phyloP scores from a whole-genome alignment of 192 early-diverging fungal species.

The Coemansia sp. region DNA sequence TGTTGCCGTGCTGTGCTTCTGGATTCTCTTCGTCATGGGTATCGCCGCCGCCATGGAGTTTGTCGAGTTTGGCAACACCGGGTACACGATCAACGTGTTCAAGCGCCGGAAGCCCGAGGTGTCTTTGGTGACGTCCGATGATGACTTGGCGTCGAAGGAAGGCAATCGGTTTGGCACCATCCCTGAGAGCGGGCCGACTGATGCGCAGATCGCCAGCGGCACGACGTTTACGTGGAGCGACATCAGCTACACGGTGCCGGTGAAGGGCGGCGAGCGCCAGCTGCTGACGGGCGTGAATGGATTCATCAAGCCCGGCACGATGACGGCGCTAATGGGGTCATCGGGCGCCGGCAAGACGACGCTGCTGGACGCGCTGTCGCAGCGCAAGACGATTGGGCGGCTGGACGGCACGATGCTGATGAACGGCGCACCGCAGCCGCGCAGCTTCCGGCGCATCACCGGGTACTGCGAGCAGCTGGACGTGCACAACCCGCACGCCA shows the following conservation, averaged over 20 bases:
- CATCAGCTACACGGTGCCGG: constrained; percentile 58
- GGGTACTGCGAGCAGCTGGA: constrained; percentile 88
- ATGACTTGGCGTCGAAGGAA: constrained; percentile 21
- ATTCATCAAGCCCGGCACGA: constrained; percentile 71
- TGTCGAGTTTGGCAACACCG: constrained; percentile 60
- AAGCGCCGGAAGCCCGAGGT: constrained; percentile 45
- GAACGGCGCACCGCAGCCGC: constrained; percentile 55
- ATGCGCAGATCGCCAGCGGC: constrained; percentile 53
- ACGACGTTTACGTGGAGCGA: constrained; percentile 69
- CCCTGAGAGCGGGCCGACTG: constrained; percentile 24
- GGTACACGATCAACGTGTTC: constrained; percentile 56
- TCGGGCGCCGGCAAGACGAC: constrained; percentile 75
- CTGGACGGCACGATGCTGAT: constrained; percentile 71
- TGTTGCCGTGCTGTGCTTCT: constrained; percentile 55
- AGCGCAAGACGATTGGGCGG: constrained; percentile 71
- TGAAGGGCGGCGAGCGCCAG: constrained; percentile 56
- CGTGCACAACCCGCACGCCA: constrained; percentile 72
- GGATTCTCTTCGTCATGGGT: constrained; percentile 32
- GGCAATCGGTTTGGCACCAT: constrained; percentile 7
- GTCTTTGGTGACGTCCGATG: constrained; percentile 5
- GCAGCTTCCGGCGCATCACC: constrained; percentile 67
- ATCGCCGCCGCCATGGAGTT: constrained; percentile 59
- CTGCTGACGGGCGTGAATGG: constrained; percentile 68
- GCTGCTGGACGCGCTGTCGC: constrained; percentile 69
- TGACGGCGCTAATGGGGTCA: constrained; percentile 82